These are phyloP conservation scores for Lathyrus tuberosus DNA, from an alignment of 306 rosid genomes.

Conservation along the genomic window DNA sequence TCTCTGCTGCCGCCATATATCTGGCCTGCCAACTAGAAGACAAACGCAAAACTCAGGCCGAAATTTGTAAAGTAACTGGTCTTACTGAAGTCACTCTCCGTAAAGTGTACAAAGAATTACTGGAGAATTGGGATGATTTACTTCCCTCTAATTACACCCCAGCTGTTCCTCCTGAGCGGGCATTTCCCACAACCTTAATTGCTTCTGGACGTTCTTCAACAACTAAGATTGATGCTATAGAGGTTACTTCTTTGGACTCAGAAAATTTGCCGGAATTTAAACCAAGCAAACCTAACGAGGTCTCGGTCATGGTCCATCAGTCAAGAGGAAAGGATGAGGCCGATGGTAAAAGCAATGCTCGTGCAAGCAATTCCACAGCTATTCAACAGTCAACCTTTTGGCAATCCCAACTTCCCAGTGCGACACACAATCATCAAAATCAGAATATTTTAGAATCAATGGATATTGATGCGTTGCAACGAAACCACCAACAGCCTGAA, in stretches of 20 bases:
- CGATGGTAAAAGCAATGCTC: slow-evolving; percentile 56
- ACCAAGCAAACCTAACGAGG: slow-evolving; percentile 54
- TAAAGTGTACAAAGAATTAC: slow-evolving; percentile 91
- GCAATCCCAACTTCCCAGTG: slow-evolving; percentile 61
- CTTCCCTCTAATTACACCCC: slow-evolving; percentile 94
- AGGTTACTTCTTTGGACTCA: slow-evolving; percentile 54
- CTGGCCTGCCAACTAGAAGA: slow-evolving; percentile 99
- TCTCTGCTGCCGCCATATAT: slow-evolving; percentile 94
- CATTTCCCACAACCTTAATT: slow-evolving; percentile 88
- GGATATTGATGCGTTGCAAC: slow-evolving; percentile 53
- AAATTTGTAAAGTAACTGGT: slow-evolving; percentile 96
- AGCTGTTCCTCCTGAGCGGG: slow-evolving; percentile 98
- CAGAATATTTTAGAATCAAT: slow-evolving; percentile 53
- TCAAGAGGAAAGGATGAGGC: slow-evolving; percentile 57
- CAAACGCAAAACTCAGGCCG: slow-evolving; percentile 96
- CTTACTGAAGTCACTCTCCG: slow-evolving; percentile 95
- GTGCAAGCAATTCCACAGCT: slow-evolving; percentile 40
- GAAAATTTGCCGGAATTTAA: slow-evolving; percentile 66
- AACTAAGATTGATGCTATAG: slow-evolving; percentile 62
- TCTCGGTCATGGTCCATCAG: slow-evolving; percentile 53
- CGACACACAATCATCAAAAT: slow-evolving; percentile 47
- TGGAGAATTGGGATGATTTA: slow-evolving; percentile 98
- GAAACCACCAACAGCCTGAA: slow-evolving; percentile 52
- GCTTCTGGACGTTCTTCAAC: slow-evolving; percentile 75
- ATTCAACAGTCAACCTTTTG: slow-evolving; percentile 58